Conservation (phyloP, 1,284 basidiomycete genomes). For the Neonothopanus nambi region DNA sequence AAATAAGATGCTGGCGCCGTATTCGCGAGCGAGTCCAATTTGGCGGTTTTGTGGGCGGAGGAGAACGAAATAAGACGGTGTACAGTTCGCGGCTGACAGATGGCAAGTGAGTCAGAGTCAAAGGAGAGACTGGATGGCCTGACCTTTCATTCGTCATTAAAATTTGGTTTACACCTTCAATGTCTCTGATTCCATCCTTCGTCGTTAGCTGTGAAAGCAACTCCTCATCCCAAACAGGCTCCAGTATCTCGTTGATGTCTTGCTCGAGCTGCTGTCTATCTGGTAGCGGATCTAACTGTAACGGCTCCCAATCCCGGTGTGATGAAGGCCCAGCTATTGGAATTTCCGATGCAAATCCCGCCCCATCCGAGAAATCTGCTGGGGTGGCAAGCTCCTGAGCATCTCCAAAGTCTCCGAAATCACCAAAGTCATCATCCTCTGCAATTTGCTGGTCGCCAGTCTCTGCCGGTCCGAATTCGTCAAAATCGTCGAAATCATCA, state of each 20-base stretch:
- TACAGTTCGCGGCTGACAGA: slow-evolving; percentile 71
- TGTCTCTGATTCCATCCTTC: slow-evolving; percentile 75
- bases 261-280: slow-evolving; percentile 55
- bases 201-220: slow-evolving; percentile 55
- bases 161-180: slow-evolving; percentile 78
- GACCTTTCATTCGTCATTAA: slow-evolving; percentile 76
- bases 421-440: slow-evolving; percentile 76
- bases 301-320: slow-evolving; percentile 54
- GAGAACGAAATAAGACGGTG: slow-evolving; percentile 62
- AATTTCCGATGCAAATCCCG: slow-evolving; percentile 42
- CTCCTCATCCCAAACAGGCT: slow-evolving; percentile 57
- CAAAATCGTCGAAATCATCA: slow-evolving; percentile 61
- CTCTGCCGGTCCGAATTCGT: slow-evolving; percentile 65
- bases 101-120: slow-evolving; percentile 12
- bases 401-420: slow-evolving; percentile 87
- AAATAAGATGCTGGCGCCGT: slow-evolving; percentile 84
- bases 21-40: slow-evolving; percentile 92
- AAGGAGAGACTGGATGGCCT: slow-evolving; percentile 23
- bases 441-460: slow-evolving; percentile 31
- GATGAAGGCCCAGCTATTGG: slow-evolving; percentile 47
- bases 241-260: slow-evolving; percentile 67
- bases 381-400: slow-evolving; percentile 41
- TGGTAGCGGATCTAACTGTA: slow-evolving; percentile 67
- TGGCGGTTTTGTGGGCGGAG: slow-evolving; percentile 72
- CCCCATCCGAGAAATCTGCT: slow-evolving; percentile 40